Conservation (phyloP, 1,139 yeast genomes). For the Taiozyma sp. region DNA sequence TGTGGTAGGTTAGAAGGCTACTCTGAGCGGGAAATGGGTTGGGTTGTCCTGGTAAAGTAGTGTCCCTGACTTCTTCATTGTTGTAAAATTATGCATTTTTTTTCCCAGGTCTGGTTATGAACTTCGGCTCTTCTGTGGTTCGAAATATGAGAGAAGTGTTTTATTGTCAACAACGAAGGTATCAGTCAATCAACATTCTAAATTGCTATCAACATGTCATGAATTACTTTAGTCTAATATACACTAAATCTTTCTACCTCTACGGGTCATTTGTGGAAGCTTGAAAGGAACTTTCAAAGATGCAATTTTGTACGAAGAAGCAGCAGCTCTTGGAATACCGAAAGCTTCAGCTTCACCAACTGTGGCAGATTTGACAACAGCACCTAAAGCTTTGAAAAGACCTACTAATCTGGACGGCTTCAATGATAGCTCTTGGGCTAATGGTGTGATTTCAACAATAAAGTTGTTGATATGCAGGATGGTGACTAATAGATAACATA, state of each 20-base stretch:
- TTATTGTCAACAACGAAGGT: too few relatives aligned
- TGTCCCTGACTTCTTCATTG: not conserved
- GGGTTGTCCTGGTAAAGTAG: not conserved
- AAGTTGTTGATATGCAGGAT: slow-evolving; percentile 74
- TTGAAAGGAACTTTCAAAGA: slow-evolving; percentile 82
- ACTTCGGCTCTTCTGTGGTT: not conserved
- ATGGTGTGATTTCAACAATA: slow-evolving; percentile 68
- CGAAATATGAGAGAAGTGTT: not conserved
- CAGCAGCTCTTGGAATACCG: slow-evolving; percentile 64
- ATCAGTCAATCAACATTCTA: not conserved
- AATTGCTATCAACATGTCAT: not conserved
- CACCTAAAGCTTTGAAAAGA: slow-evolving; percentile 79
- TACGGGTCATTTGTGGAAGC: slow-evolving; percentile 75
- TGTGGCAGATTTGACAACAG: slow-evolving; percentile 68
- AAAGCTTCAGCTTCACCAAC: slow-evolving; percentile 78
- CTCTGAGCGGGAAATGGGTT: not conserved
- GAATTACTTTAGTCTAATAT: not conserved
- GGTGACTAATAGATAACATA: slow-evolving; percentile 71
- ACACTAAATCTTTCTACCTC: slow-evolving; percentile 40
- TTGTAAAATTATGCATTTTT: not conserved
- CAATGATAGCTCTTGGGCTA: slow-evolving; percentile 79
- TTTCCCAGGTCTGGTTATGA: not conserved
- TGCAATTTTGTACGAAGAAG: slow-evolving; percentile 72
- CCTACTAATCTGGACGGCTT: slow-evolving; percentile 70
- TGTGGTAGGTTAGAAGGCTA: not conserved